Evolutionary conservation across 257 asterid species (phyloP).

Genomic region (Salvia splendens): DNA sequence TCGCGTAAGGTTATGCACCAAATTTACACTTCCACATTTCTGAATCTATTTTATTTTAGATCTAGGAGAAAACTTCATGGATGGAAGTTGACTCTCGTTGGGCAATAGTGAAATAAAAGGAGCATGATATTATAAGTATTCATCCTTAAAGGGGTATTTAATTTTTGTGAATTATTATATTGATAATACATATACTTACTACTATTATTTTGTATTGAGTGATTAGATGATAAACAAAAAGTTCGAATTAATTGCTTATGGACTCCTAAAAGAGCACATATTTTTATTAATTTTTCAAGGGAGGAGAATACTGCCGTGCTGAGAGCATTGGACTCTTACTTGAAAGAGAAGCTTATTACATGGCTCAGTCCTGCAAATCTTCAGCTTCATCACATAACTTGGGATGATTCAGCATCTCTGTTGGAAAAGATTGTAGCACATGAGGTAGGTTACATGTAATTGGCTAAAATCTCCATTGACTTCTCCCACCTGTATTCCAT

Average conservation of each 20-base stretch:
- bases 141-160: not conserved
- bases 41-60: conserved; percentile 3
- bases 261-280: conserved; percentile 5
- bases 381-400: conserved; percentile 78
- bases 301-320: conserved; percentile 67
- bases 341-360: conserved; percentile 87
- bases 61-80: conserved; percentile 8
- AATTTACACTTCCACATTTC: conserved; percentile 25
- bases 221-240: too few relatives aligned
- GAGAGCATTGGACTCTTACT: conserved; percentile 82
- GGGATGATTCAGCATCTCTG: conserved; percentile 98
- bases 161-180: too few relatives aligned
- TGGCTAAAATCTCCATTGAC: conserved; percentile 12
- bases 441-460: conserved; percentile 53
- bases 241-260: not conserved
- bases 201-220: too few relatives aligned
- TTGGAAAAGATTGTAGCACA: conserved; percentile 91
- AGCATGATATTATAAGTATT: conserved; percentile 15
- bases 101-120: not conserved
- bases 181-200: too few relatives aligned
- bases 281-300: conserved; percentile 44
- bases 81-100: conserved; percentile 2
- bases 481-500: conserved; percentile 8
- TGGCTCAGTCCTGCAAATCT: conserved; percentile 98
- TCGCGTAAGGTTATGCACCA: conserved; percentile 69